Percentiles rank a stretch among this genome's conserved stretches.
Conservation (phyloP, 2,329 filamentous ascomycete species). For the Hirsutella thompsonii region DNA sequence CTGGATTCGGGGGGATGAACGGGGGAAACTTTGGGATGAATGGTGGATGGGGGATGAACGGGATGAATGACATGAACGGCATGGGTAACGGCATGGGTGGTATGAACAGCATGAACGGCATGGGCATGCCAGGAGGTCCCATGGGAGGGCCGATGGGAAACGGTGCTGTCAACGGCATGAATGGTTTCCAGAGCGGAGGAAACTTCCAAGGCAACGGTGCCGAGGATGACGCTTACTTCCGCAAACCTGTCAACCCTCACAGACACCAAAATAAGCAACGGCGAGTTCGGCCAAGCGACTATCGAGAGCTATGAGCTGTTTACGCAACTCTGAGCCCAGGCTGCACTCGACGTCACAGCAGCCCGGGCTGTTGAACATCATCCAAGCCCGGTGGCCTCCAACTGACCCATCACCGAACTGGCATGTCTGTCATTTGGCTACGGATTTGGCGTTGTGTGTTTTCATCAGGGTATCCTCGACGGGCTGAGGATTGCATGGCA, state of each 20-base stretch:
- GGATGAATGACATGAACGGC: slow-evolving; percentile 9
- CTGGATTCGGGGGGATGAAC: slow-evolving; percentile 16
- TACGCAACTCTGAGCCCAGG: background rate
- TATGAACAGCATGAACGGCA: slow-evolving; percentile 1
- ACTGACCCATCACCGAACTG: no score
- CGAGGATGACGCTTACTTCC: slow-evolving; percentile 86
- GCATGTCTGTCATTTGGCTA: no score
- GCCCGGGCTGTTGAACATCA: no score
- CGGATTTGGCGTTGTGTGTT: no score
- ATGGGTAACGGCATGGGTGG: slow-evolving; percentile 13
- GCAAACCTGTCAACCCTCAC: slow-evolving; percentile 90
- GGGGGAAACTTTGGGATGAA: slow-evolving; percentile 11
- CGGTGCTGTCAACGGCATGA: slow-evolving; percentile 13
- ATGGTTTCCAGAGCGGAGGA: slow-evolving; percentile 19
- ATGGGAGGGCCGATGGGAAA: slow-evolving; percentile 12
- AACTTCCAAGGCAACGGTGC: slow-evolving; percentile 41
- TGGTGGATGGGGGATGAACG: slow-evolving; percentile 15
- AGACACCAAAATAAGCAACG: slow-evolving; percentile 73
- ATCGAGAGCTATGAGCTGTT: slow-evolving; percentile 52
- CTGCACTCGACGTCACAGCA: background rate
- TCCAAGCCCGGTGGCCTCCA: no score
- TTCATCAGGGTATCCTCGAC: no score
- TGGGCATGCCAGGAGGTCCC: background rate
- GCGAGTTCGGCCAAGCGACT: slow-evolving; percentile 77
- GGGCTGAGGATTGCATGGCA: no score